Percentiles rank a stretch among this genome's conserved stretches.
These are phyloP conservation scores for Eucalyptus tenuipes DNA, from an alignment of 345 rosid species.

Conservation along the genomic window DNA sequence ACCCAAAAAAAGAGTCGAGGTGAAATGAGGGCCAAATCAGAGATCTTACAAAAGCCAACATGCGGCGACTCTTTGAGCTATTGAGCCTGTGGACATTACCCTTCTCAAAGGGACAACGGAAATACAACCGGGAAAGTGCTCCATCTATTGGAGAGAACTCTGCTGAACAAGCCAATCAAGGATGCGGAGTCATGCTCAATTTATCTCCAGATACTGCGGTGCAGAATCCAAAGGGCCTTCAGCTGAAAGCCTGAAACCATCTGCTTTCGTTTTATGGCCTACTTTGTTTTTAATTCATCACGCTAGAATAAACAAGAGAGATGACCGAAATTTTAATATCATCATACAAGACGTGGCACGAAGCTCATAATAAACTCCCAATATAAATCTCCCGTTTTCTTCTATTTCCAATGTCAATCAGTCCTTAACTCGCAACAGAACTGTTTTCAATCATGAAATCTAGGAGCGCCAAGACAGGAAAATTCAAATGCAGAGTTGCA, in stretches of 20 bases:
- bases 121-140: neutral
- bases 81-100: neutral
- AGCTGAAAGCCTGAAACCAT: neutral
- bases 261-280: neutral
- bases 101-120: neutral
- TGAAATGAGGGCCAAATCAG: neutral
- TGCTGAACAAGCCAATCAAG: neutral
- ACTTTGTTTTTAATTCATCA: neutral
- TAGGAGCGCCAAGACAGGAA: neutral
- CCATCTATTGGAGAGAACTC: neutral
- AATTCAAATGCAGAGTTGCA: neutral
- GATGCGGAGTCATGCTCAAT: neutral
- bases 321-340: neutral
- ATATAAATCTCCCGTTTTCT: neutral
- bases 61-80: neutral
- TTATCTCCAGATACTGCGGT: neutral
- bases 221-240: neutral
- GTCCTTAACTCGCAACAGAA: neutral
- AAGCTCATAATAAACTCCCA: neutral
- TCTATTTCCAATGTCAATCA: neutral
- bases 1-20: neutral
- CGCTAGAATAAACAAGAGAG: neutral
- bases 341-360: neutral
- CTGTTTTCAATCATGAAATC: neutral
- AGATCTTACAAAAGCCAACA: neutral